Conservation (phyloP, 306 rosid genomes). For the Casuarina glauca region DNA sequence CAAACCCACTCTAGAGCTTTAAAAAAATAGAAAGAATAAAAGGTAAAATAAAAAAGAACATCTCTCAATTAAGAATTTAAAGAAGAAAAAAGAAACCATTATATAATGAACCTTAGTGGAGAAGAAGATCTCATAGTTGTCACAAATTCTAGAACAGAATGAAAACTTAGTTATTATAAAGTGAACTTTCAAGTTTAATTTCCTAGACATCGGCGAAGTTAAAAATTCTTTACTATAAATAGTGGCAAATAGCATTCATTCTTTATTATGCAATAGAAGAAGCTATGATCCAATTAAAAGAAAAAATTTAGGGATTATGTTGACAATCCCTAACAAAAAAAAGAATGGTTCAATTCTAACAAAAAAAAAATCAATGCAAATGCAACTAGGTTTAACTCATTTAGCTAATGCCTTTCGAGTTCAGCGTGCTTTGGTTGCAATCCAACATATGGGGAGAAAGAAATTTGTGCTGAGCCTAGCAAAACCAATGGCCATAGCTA, state of each 20-base stretch:
- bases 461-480: not conserved
- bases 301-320: not conserved
- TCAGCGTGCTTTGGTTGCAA: not conserved
- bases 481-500: not conserved
- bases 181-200: not conserved
- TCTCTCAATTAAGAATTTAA: not conserved
- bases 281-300: not conserved
- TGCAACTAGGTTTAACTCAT: not conserved
- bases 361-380: not conserved
- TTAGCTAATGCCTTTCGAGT: not conserved
- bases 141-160: not conserved
- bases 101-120: not conserved
- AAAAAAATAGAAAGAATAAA: not conserved
- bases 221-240: not conserved
- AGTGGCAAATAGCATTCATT: not conserved
- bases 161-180: not conserved
- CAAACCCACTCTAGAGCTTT: not conserved
- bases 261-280: not conserved
- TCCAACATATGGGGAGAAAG: not conserved
- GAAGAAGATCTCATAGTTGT: not conserved
- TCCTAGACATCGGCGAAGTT: not conserved
- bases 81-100: not conserved
- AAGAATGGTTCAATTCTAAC: not conserved
- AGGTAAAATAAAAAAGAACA: too few species aligned
- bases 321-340: not conserved